Evolutionary conservation across 31 red algal species (phyloP), one percentile per base, ranked within the genome.

Genomic region (Endocladia muricata): DNA sequence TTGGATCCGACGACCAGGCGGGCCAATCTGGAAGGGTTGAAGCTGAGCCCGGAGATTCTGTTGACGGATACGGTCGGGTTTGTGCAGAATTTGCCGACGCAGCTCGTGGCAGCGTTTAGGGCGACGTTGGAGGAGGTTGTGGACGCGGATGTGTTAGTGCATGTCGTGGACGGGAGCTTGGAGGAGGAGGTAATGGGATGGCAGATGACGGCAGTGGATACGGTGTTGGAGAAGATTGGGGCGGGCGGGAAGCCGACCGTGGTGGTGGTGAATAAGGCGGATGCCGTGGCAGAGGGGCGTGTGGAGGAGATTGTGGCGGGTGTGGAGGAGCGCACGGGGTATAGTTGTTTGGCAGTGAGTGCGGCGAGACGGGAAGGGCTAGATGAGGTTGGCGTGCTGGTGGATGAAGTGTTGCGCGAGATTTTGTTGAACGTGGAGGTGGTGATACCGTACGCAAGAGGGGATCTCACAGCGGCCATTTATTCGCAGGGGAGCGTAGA

Each of bases 61-160:
- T 39, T 94, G 32, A 98, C 92, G 0, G 97, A 99, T 68, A 95
- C 97, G 62, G 97, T 99, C 0, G 97, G 97, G 0, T 99, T 99
- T 91, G 88, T 99, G 41, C 88, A 90, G 70, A 96, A 99, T 59
- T 82, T 99, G 34, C 97, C 97, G 4, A 92, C 88, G 41, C 73
- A 84, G 47, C 80, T 99, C 34, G 85, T 96, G 11, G 93, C 92
- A 6, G 97, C 97, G 22, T 99, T 99, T 80, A 77, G 89, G 1
- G 88, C 92, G 5, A 99, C 97, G 8, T 80, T 99, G 44, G 97
- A 99, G 68, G 97, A 93, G 72, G 89, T 93, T 25, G 73, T 85
- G 30, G 88, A 90, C 8, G 92, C 97, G n/a, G 97, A 99, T 62
- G 77, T 93, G 49, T 72, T 99, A 23, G 66, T 99, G 55, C 92